phyloP scores from a whole-genome alignment of 192 early-diverging fungal genomes.

The Globomyces pollinis-pini region DNA sequence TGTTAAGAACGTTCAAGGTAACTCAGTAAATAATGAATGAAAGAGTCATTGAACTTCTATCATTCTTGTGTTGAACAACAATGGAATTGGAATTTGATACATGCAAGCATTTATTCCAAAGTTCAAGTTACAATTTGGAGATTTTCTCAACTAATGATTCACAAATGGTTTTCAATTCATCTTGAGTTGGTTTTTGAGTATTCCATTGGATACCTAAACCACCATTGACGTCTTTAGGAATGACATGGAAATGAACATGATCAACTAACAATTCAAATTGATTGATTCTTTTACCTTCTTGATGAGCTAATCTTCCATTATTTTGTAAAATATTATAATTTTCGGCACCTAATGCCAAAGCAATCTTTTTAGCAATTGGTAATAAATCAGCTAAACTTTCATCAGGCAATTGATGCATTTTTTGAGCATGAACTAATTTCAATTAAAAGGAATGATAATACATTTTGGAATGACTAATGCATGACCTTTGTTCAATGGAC shows the following conservation, averaged over 20 bases:
- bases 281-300: no score
- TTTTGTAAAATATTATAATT: slow-evolving; percentile 94
- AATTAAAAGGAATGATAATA: background rate
- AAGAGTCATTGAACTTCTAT: no score
- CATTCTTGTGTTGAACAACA: no score
- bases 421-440: slow-evolving; percentile 70
- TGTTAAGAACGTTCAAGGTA: no score
- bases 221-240: slow-evolving; percentile 19
- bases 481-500: slow-evolving; percentile 68
- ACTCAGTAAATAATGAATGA: no score
- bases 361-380: slow-evolving; percentile 85
- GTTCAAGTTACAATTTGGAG: slow-evolving; percentile 1
- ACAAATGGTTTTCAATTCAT: background rate
- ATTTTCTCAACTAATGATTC: background rate
- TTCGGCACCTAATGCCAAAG: slow-evolving; percentile 56
- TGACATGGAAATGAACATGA: slow-evolving; percentile 95
- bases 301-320: slow-evolving; percentile 66
- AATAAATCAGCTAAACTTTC: slow-evolving; percentile 73
- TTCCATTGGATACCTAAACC: slow-evolving; percentile 4
- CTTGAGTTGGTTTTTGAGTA: background rate
- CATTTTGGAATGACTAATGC: slow-evolving; percentile 32
- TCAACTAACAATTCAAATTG: no score
- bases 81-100: no score
- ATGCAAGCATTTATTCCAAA: no score
- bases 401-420: slow-evolving; percentile 84